Base-by-base conservation (phyloP, 176 grass and related monocot species). In the Tuctoria greenei region DNA sequence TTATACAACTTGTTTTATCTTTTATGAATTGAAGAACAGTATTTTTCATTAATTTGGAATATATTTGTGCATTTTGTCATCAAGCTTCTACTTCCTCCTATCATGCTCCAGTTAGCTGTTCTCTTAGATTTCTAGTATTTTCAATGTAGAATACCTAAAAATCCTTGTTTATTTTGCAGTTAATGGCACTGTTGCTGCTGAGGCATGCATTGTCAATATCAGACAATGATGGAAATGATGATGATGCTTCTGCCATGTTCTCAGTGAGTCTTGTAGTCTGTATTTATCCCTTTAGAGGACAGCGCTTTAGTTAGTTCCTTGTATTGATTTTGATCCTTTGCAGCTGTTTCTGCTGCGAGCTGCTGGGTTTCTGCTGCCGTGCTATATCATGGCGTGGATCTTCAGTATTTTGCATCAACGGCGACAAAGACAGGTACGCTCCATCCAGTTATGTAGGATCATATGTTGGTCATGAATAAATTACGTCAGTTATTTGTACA, bases 311-410 rank as follows among this genome's bases (percentile, higher is more conserved):
- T 35, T 78, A 34, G 38, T 46, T 20, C 27, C 75, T 74, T 18
- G 7, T 83, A 45, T 40, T 85, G 46, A 71, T 7, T 14, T 64
- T 7, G 49, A 18, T 31, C 47, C 72, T 84, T 72, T 65, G 17
- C 81, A 97, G 93, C 85, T 97, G 69, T 97, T 97, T 72, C 77
- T 97, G 71, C 90, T 97, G 6, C 81, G 93, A 69, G 93, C 93
- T 76, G 93, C 90, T 82, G 93, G 88, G 61, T 97, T 97, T 80
- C 83, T 97, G 5, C 87, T 97, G 21, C 93, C 93, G 0, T 97
- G 90, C 83, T 97, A 93, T 71, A 87, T 97, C 42, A 91, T 97
- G 93, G 93, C 93, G 26, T 97, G 93, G 93, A 92, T 89, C 31
- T 86, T 97, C 57, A 97, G 90, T 70, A 83, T 97, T 64, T 61